A percentile compares a stretch with the other conserved stretches of the same genome.
Conservation (phyloP, 306 rosid genomes). For the Datisca glomerata region DNA sequence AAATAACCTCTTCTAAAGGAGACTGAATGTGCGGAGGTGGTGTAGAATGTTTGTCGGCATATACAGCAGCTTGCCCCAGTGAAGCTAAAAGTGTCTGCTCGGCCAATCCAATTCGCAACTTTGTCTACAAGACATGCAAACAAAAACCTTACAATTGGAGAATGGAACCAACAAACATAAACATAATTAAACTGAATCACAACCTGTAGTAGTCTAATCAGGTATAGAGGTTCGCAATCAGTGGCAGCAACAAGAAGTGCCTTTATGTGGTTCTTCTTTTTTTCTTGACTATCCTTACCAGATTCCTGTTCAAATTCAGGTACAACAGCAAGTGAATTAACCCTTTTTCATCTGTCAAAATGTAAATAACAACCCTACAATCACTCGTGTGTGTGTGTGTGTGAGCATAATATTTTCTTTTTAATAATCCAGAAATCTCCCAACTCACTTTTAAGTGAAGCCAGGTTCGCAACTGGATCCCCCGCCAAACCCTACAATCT, state of each 20-base stretch:
- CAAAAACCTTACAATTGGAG: conserved; percentile 14
- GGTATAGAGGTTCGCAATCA: conserved; percentile 80
- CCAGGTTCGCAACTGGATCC: no score
- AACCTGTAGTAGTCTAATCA: conserved; percentile 87
- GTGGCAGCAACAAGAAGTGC: conserved; percentile 89
- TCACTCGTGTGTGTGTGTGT: no score
- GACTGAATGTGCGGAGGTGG: conserved; percentile 55
- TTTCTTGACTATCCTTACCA: conserved; percentile 92
- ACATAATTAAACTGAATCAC: conserved; percentile 11
- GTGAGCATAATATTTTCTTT: no score
- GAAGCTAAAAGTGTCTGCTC: conserved; percentile 93
- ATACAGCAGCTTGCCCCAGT: conserved; percentile 81
- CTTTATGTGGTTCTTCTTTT: conserved; percentile 78
- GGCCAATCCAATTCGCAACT: conserved; percentile 79
- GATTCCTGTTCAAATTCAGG: conserved; percentile 65
- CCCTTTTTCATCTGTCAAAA: no score
- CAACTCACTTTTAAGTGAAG: no score
- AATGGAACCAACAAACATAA: conserved; percentile 10
- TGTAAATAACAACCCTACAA: no score
- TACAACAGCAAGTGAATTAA: no score
- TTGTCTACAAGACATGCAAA: conserved; percentile 27
- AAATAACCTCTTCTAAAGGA: conserved; percentile 73
- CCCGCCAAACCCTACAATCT: no score
- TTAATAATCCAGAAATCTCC: no score
- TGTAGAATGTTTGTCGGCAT: conserved; percentile 55